Percentiles rank a stretch among this genome's conserved stretches.
Evolutionary conservation across 805 yeast genomes (phyloP).

Genomic region (Candida tammaniensis): DNA sequence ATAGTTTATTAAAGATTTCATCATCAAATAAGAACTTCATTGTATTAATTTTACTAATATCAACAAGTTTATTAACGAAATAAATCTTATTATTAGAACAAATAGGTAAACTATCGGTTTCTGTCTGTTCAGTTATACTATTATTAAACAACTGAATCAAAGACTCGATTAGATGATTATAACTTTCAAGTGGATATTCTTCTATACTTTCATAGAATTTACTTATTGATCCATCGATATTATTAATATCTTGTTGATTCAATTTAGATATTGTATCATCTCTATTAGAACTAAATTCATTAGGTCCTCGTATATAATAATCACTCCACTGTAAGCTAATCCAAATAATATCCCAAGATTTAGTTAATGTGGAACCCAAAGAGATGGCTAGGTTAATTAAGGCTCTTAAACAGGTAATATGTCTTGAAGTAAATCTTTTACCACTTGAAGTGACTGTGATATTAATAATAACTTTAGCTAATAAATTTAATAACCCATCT

Average conservation of each 20-base stretch:
- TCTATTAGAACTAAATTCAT: constrained; percentile 29
- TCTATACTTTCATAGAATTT: constrained; percentile 62
- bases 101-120: constrained; percentile 12
- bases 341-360: constrained; percentile 61
- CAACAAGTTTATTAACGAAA: constrained; percentile 52
- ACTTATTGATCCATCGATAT: constrained; percentile 54
- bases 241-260: constrained; percentile 39
- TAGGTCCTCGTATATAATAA: constrained; percentile 61
- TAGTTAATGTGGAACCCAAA: constrained; percentile 68
- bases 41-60: constrained; percentile 51
- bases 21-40: constrained; percentile 45
- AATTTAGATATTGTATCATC: constrained; percentile 11
- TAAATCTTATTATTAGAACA: constrained; percentile 59
- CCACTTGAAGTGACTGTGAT: neutral
- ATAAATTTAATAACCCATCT: constrained; percentile 42
- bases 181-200: constrained; percentile 52
- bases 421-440: constrained; percentile 56
- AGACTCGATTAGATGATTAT: constrained; percentile 45
- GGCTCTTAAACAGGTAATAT: constrained; percentile 75
- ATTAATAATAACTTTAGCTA: constrained; percentile 25
- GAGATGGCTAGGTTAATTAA: constrained; percentile 74
- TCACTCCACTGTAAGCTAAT: constrained; percentile 78
- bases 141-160: constrained; percentile 41
- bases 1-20: constrained; percentile 32
- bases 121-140: neutral